A percentile compares a stretch with the other conserved stretches of the same genome.
These are phyloP conservation scores for Antarctomyces pellizariae DNA, from an alignment of 495 filamentous ascomycete genomes.

Conservation along the genomic window DNA sequence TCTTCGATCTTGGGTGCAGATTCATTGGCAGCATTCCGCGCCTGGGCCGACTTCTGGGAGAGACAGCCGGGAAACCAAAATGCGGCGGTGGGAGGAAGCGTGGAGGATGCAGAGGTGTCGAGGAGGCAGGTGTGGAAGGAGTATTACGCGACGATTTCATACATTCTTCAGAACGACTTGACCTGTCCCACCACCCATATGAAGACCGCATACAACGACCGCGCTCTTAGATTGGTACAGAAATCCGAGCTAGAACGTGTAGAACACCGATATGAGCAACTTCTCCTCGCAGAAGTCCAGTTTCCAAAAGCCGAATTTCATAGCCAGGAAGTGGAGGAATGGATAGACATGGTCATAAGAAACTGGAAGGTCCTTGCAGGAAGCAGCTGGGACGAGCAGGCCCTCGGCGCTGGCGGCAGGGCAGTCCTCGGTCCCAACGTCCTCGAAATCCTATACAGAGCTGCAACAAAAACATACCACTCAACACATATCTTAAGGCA, in stretches of 20 bases:
- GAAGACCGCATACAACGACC: constrained; percentile 15
- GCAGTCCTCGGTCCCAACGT: constrained; percentile 43
- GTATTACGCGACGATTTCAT: constrained; percentile 56
- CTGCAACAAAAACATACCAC: constrained; percentile 80
- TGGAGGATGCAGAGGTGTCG: constrained; percentile 14
- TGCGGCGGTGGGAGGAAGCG: constrained; percentile 14
- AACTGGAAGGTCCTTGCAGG: constrained; percentile 74
- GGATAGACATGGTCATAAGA: constrained; percentile 50
- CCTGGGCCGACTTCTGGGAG: constrained; percentile 36
- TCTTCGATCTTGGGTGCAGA: constrained; percentile 21
- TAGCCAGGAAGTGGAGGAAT: constrained; percentile 55
- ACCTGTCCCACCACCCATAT: constrained; percentile 23
- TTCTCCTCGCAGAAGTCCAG: constrained; percentile 44
- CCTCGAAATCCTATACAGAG: constrained; percentile 66
- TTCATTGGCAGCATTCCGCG: constrained; percentile 31
- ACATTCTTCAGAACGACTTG: constrained; percentile 29
- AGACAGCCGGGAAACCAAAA: constrained; percentile 21
- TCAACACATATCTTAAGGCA: constrained; percentile 70
- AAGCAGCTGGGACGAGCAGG: constrained; percentile 47
- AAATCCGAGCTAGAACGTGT: constrained; percentile 48
- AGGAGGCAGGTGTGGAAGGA: constrained; percentile 47
- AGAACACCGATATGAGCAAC: constrained; percentile 47
- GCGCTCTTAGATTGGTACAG: constrained; percentile 37
- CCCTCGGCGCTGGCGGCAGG: constrained; percentile 58
- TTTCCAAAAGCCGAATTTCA: constrained; percentile 65